Percentiles rank a stretch among this genome's conserved stretches.
phyloP scores from a whole-genome alignment of 371 early-diverging fungal species.

The Mortierella sp. region DNA sequence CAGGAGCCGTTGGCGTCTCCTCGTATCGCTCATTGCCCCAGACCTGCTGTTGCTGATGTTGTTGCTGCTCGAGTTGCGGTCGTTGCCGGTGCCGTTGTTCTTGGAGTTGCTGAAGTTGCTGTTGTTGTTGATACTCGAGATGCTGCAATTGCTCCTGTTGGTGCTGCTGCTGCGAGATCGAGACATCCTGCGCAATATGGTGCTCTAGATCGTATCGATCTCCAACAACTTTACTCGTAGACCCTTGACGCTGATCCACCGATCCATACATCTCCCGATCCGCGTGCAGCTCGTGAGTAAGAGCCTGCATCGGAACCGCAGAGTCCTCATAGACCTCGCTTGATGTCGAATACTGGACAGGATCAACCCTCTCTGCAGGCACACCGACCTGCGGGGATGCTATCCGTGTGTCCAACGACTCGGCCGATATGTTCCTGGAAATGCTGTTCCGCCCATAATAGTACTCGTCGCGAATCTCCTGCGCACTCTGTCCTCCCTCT shows the following conservation, averaged over 20 bases:
- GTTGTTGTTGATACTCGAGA: slow-evolving; percentile 2
- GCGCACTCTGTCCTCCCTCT: slow-evolving; percentile 21
- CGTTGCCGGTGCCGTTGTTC: neutral
- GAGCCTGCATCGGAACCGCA: neutral
- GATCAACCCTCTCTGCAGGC: neutral
- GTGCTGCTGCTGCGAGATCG: neutral
- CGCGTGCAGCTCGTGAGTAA: neutral
- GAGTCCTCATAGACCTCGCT: neutral
- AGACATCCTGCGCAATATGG: neutral
- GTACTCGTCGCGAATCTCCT: slow-evolving; percentile 29
- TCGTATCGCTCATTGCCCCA: neutral
- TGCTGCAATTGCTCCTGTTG: neutral
- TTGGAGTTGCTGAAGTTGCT: neutral
- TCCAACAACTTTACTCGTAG: neutral
- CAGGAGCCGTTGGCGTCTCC: neutral
- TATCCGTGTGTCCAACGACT: slow-evolving; percentile 15
- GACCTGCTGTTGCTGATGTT: neutral
- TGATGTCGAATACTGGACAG: neutral
- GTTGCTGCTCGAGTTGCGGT: neutral
- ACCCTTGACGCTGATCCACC: neutral
- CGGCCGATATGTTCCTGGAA: neutral
- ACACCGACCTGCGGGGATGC: neutral
- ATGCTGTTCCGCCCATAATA: slow-evolving; percentile 11
- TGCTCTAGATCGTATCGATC: neutral
- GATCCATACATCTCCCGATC: neutral